Conservation (phyloP, 306 rosid species). For the Pterocarpus santalinus region DNA sequence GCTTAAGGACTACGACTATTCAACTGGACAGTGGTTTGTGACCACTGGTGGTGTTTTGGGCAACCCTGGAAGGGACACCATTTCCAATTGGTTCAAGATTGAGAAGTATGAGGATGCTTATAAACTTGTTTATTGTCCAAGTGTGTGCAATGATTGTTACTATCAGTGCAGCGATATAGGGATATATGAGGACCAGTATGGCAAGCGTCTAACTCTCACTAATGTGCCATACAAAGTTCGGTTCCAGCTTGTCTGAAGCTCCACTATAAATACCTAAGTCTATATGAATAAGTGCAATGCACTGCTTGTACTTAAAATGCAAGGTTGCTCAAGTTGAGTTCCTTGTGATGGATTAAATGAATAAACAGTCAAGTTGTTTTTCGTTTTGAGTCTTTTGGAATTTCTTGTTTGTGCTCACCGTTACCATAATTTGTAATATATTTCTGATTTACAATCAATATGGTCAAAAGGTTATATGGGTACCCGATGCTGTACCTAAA, state of each 20-base stretch:
- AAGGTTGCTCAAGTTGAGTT: no score
- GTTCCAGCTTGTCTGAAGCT: background rate
- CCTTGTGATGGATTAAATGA: no score
- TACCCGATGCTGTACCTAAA: no score
- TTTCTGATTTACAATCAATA: no score
- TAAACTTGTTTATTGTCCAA: constrained; percentile 63
- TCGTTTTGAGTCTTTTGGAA: no score
- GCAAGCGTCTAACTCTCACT: constrained; percentile 26
- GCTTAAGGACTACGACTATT: constrained; percentile 28
- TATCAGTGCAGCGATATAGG: constrained; percentile 57
- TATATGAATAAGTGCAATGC: no score
- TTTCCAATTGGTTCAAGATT: constrained; percentile 44
- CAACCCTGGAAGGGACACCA: constrained; percentile 39
- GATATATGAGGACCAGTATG: background rate
- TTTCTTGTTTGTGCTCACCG: no score
- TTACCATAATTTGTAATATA: no score
- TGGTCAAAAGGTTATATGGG: no score
- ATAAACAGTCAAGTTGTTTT: no score
- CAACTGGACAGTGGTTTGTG: constrained; percentile 41
- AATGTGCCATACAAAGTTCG: constrained; percentile 23
- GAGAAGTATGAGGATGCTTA: constrained; percentile 50
- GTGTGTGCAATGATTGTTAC: constrained; percentile 51
- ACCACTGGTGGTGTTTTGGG: constrained; percentile 47
- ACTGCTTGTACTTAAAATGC: no score
- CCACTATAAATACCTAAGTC: no score